Conservation (phyloP, 1,284 basidiomycete species). For the Sanguinoderma infundibulare region DNA sequence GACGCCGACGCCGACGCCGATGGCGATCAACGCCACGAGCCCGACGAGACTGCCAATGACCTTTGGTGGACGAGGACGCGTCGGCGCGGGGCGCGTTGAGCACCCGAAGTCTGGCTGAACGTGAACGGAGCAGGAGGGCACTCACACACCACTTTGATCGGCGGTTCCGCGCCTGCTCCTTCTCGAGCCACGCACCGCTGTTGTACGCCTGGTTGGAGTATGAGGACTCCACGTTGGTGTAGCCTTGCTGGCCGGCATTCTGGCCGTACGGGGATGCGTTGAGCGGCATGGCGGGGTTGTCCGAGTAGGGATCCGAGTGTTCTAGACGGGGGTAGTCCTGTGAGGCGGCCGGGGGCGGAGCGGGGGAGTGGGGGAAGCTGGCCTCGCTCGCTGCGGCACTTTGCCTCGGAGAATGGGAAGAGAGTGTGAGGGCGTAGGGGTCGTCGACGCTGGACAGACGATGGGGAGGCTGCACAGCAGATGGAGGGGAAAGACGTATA, state of each 20-base stretch:
- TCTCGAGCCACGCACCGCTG: slow-evolving; percentile 43
- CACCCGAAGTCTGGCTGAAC: not conserved
- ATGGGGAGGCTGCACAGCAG: slow-evolving; percentile 42
- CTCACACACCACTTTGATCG: slow-evolving; percentile 44
- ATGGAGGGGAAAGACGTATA: slow-evolving; percentile 4
- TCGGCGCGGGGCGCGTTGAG: not conserved
- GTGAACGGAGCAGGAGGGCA: slow-evolving; percentile 6
- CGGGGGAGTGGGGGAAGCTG: slow-evolving; percentile 5
- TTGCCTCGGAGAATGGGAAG: slow-evolving; percentile 28
- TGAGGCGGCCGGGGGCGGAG: slow-evolving; percentile 10
- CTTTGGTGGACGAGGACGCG: slow-evolving; percentile 34
- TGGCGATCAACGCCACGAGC: slow-evolving; percentile 48
- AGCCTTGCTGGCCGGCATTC: slow-evolving; percentile 22
- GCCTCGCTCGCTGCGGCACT: slow-evolving; percentile 7
- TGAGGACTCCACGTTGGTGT: slow-evolving; percentile 35
- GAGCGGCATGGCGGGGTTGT: slow-evolving; percentile 24
- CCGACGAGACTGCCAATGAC: slow-evolving; percentile 49
- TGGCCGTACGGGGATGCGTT: slow-evolving; percentile 3
- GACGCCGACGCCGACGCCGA: slow-evolving; percentile 59
- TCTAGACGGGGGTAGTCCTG: slow-evolving; percentile 27
- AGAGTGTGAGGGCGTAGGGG: slow-evolving; percentile 32
- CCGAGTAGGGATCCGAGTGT: slow-evolving; percentile 14
- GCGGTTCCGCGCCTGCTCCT: slow-evolving; percentile 35
- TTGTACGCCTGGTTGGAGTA: slow-evolving; percentile 32
- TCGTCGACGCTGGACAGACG: slow-evolving; percentile 38